phyloP scores from a whole-genome alignment of 805 yeast genomes.

The Yarrowia yakushimensis region DNA sequence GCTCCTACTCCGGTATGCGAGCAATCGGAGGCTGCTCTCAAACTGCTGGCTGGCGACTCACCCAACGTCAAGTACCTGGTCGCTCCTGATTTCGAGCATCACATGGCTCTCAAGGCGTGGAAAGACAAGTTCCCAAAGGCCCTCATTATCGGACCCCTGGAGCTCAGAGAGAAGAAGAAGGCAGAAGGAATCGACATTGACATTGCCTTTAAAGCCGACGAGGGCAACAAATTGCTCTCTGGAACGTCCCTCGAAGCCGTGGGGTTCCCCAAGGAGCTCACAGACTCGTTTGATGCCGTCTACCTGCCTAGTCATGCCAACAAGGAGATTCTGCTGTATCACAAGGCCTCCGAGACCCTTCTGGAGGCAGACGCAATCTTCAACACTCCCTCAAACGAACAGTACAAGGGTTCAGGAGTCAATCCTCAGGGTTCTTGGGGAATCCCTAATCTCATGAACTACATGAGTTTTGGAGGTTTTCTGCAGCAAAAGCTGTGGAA shows the following conservation, averaged over 20 bases:
- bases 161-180: not conserved
- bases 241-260: not conserved
- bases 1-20: conserved; percentile 31
- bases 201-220: conserved; percentile 1
- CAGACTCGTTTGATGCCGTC: conserved; percentile 50
- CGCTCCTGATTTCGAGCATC: conserved; percentile 63
- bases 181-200: not conserved
- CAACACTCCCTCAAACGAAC: conserved; percentile 16
- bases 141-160: conserved; percentile 51
- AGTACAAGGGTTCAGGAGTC: conserved; percentile 2
- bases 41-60: conserved; percentile 8
- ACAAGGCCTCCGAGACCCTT: conserved; percentile 47
- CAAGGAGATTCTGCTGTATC: conserved; percentile 54
- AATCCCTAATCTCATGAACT: conserved; percentile 10
- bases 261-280: conserved; percentile 39
- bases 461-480: conserved; percentile 3
- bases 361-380: conserved; percentile 45
- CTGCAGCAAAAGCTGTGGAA: not conserved
- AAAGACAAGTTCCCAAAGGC: conserved; percentile 46
- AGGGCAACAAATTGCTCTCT: conserved; percentile 10
- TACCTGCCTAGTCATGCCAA: conserved; percentile 57
- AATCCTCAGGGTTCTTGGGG: conserved; percentile 5
- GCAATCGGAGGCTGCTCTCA: conserved; percentile 29
- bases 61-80: conserved; percentile 41
- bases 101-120: conserved; percentile 57